Evolutionary conservation across 1,139 yeast species (phyloP), one percentile per base, ranked within the genome.

Genomic region (Suhomyces choctaworum): DNA sequence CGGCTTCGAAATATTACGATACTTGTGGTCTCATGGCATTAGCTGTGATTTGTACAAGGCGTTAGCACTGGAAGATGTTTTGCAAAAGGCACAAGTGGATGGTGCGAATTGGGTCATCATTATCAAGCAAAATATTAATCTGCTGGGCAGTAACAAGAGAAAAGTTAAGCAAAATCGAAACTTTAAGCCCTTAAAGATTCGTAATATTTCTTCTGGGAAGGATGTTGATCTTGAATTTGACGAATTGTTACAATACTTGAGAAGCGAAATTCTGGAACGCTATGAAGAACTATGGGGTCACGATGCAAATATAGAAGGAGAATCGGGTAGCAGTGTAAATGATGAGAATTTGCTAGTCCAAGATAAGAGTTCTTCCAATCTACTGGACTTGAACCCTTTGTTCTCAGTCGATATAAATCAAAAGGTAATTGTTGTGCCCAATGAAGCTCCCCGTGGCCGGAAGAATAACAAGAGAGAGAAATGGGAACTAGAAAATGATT

Each of bases 401-500:
- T 65, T 55, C 39, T 52, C 63, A 5, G 56, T 64, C 3, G 76
- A 70, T 33, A 67, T 65, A 35, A 73, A 68, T 50, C 92, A 78
- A 50, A 81, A 71, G 51, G 84, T 82, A 7, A 58, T 73, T 2
- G 67, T 76, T 20, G 81, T 83, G 5, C 76, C 82, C 3, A 84
- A 85, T 50, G 81, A 80, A 47, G 90, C 92, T 1, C 83, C 84
- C 1, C 67, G 82, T 47, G 83, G 83, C 26, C 66, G 79, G 38
- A 87, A 84, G 55, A 78, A 80, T 25, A 86, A 82, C 42, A 83
- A 84, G 56, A 80, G 82, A 52, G 92, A 85, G 39, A 78, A 78
- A 49, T 85, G 95, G 94, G 81, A 82, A 28, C 62, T 80, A 27
- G 95, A 87, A 43, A 89, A 84, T 42, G 81, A 77, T 40, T 79